Percentiles rank a stretch among this genome's conserved stretches.
phyloP scores from a whole-genome alignment of 2,329 filamentous ascomycete genomes.

The Torrubiellomyces zombiae region DNA sequence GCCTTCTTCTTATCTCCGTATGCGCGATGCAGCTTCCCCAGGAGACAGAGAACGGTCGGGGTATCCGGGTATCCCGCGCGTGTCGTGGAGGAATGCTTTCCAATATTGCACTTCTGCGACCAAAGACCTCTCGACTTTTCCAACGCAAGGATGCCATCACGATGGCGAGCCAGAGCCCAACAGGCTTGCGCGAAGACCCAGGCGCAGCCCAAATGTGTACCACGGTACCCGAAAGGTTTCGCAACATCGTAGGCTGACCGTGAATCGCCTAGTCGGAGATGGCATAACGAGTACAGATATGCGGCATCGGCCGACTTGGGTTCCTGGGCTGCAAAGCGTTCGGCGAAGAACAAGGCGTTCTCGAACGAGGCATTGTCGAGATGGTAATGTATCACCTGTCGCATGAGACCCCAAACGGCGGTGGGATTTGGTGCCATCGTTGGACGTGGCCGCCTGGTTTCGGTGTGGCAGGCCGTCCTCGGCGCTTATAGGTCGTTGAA shows the following conservation, averaged over 20 bases:
- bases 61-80: constrained; percentile 67
- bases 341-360: constrained; percentile 87
- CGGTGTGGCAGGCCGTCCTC: too few relatives aligned
- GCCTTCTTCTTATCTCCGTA: constrained; percentile 74
- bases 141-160: constrained; percentile 67
- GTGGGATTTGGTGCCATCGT: constrained; percentile 36
- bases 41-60: constrained; percentile 63
- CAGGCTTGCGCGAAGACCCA: constrained; percentile 89
- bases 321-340: constrained; percentile 72
- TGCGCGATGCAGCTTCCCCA: constrained; percentile 74
- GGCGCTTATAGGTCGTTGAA: too few relatives aligned
- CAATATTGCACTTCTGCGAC: constrained; percentile 59
- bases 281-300: constrained; percentile 71
- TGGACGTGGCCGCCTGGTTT: too few relatives aligned
- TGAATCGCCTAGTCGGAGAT: constrained; percentile 66
- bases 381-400: constrained; percentile 47
- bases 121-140: constrained; percentile 70
- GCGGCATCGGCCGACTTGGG: constrained; percentile 62
- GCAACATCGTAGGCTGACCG: constrained; percentile 76
- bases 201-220: constrained; percentile 67
- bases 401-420: constrained; percentile 33
- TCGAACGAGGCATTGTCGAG: constrained; percentile 81
- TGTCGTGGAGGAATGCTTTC: constrained; percentile 63
- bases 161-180: constrained; percentile 58
- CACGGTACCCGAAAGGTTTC: constrained; percentile 52